Conservation (phyloP, 176 grass and related monocot genomes). For the Ensete ventricosum region DNA sequence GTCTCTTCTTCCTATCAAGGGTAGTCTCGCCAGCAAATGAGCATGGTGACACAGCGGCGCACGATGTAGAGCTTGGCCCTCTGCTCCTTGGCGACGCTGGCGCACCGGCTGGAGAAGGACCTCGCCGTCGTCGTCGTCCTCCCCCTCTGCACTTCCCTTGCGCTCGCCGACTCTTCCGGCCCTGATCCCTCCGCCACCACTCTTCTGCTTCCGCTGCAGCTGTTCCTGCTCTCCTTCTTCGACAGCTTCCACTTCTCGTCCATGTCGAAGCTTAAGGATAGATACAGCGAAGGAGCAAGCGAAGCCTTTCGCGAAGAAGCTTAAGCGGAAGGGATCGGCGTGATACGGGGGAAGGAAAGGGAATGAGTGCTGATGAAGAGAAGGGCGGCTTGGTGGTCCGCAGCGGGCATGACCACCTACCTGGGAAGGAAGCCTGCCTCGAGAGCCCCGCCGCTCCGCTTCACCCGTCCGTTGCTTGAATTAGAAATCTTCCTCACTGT, state of each 20-base stretch:
- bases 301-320: too few relatives aligned
- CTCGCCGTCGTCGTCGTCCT: neutral
- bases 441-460: too few relatives aligned
- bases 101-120: slow-evolving; percentile 37
- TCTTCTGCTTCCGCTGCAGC: neutral
- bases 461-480: too few relatives aligned
- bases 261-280: neutral
- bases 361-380: neutral
- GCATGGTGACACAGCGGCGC: slow-evolving; percentile 58
- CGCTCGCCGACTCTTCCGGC: neutral
- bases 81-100: slow-evolving; percentile 31
- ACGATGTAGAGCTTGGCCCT: slow-evolving; percentile 48
- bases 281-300: too few relatives aligned
- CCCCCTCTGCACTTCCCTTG: neutral
- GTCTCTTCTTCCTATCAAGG: neutral
- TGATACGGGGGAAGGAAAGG: too few relatives aligned
- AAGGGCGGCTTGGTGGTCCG: neutral
- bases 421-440: neutral
- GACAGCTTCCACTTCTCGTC: slow-evolving; percentile 10
- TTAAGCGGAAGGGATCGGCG: too few relatives aligned
- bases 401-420: neutral
- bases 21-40: slow-evolving; percentile 40
- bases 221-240: neutral
- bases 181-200: neutral
- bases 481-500: neutral